Percentiles rank a stretch among this genome's conserved stretches.
Conservation (phyloP, 2,329 filamentous ascomycete genomes). For the Botryotinia narcissicola region DNA sequence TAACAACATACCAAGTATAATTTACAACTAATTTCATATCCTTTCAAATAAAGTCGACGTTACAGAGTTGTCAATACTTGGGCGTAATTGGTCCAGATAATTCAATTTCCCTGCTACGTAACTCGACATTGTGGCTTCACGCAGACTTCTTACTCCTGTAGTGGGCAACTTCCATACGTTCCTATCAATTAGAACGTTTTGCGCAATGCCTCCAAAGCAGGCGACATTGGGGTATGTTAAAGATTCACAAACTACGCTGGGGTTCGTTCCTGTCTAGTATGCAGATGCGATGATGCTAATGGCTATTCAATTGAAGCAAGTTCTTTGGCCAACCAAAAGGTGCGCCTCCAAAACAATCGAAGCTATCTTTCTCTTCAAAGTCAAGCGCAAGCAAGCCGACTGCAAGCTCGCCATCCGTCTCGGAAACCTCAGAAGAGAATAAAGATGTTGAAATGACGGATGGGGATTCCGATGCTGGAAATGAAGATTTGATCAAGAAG, state of each 20-base stretch:
- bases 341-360: constrained; percentile 70
- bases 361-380: constrained; percentile 70
- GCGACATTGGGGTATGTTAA: constrained; percentile 86
- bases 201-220: constrained; percentile 49
- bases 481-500: constrained; percentile 22
- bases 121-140: constrained; percentile 35
- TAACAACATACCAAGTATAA: not conserved
- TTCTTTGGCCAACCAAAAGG: constrained; percentile 74
- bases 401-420: constrained; percentile 32
- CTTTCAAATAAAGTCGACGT: not conserved
- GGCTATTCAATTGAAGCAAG: constrained; percentile 56
- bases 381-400: constrained; percentile 36
- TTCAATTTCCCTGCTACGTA: not conserved
- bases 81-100: not conserved
- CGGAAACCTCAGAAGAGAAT: constrained; percentile 25
- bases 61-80: not conserved
- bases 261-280: constrained; percentile 50
- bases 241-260: constrained; percentile 68
- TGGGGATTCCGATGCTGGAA: constrained; percentile 28
- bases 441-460: constrained; percentile 36
- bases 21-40: too few species aligned
- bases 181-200: constrained; percentile 25
- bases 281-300: constrained; percentile 23
- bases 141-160: constrained; percentile 23
- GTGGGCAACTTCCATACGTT: constrained; percentile 25